Conservation (phyloP, 1,284 basidiomycete genomes). For the Ustilago nuda region DNA sequence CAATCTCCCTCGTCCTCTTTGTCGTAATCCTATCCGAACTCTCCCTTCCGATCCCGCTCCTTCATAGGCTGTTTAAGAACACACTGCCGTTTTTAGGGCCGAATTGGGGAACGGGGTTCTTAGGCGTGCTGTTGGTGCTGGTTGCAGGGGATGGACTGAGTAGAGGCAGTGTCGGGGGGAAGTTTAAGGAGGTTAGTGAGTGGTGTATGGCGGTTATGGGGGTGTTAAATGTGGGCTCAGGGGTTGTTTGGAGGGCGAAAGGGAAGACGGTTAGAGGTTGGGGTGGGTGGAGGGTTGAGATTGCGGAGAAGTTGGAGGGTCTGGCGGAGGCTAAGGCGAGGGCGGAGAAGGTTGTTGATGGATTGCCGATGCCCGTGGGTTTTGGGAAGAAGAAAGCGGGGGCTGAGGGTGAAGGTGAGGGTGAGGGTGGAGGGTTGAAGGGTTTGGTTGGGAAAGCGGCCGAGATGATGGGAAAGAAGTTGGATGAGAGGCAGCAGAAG, state of each 20-base stretch:
- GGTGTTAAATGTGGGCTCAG: slow-evolving; percentile 24
- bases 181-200: slow-evolving; percentile 26
- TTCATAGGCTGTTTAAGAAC: slow-evolving; percentile 46
- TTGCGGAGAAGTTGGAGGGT: slow-evolving; percentile 36
- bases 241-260: slow-evolving; percentile 37
- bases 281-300: slow-evolving; percentile 33
- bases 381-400: neutral
- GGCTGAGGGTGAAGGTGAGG: neutral
- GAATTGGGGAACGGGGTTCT: slow-evolving; percentile 48
- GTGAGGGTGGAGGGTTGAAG: neutral
- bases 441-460: neutral
- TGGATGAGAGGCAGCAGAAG: neutral
- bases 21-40: slow-evolving; percentile 49
- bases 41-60: slow-evolving; percentile 31
- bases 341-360: slow-evolving; percentile 35
- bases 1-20: slow-evolving; percentile 24
- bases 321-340: slow-evolving; percentile 37
- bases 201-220: slow-evolving; percentile 41
- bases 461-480: neutral
- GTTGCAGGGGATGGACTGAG: slow-evolving; percentile 34
- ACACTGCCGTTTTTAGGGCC: slow-evolving; percentile 52
- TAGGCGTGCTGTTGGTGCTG: slow-evolving; percentile 49
- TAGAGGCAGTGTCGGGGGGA: slow-evolving; percentile 9
- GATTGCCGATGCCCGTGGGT: slow-evolving; percentile 4
- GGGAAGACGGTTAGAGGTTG: slow-evolving; percentile 35